These are phyloP conservation scores for Microthlaspi erraticum DNA, from an alignment of 345 rosid species.

Conservation along the genomic window DNA sequence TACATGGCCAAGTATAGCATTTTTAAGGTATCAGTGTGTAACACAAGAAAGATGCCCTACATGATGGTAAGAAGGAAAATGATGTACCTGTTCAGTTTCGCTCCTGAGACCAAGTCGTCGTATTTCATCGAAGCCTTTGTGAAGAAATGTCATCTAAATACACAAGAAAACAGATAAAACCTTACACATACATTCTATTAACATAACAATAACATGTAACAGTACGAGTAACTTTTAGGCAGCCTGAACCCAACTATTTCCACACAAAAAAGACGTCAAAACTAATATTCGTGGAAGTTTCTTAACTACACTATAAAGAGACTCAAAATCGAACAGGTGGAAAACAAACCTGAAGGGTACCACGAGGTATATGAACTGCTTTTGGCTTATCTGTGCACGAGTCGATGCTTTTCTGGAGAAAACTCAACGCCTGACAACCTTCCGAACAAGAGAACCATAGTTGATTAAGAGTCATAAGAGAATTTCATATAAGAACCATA, in stretches of 20 bases:
- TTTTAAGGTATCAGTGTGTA: slow-evolving; percentile 31
- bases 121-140: slow-evolving; percentile 97
- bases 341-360: slow-evolving; percentile 95
- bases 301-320: slow-evolving; percentile 6
- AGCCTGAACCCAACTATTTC: slow-evolving; percentile 2
- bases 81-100: slow-evolving; percentile 85
- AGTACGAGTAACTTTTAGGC: not conserved
- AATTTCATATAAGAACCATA: slow-evolving; percentile 25
- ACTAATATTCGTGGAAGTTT: slow-evolving; percentile 1
- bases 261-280: not conserved
- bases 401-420: slow-evolving; percentile 65
- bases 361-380: slow-evolving; percentile 82
- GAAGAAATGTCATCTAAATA: slow-evolving; percentile 75
- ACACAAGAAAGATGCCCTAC: slow-evolving; percentile 13
- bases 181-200: slow-evolving; percentile 10
- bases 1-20: slow-evolving; percentile 44
- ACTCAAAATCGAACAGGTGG: slow-evolving; percentile 15
- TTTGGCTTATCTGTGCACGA: slow-evolving; percentile 60
- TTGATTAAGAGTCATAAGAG: slow-evolving; percentile 9
- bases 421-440: slow-evolving; percentile 85
- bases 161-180: slow-evolving; percentile 31
- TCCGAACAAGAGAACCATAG: slow-evolving; percentile 41
- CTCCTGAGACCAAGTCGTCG: slow-evolving; percentile 89
- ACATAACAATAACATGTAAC: slow-evolving; percentile 17
- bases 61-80: slow-evolving; percentile 25